Conservation (phyloP, 2,329 filamentous ascomycete species). For the Magnaporthiopsis rhizophila region DNA sequence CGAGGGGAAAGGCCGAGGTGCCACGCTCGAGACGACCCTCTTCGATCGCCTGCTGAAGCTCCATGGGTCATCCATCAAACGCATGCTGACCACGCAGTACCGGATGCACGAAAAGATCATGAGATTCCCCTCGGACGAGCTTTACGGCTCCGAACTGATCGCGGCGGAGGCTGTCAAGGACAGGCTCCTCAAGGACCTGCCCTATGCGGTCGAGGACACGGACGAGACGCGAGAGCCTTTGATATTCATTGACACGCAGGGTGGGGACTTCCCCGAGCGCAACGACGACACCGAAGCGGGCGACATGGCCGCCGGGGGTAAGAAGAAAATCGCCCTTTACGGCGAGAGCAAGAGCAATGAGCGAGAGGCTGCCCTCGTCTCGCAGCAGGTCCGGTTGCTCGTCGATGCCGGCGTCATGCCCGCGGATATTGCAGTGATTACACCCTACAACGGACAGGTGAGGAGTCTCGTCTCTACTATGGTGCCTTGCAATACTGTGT, state of each 20-base stretch:
- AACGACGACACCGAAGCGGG: conserved; percentile 48
- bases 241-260: conserved; percentile 94
- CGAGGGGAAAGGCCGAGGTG: conserved; percentile 26
- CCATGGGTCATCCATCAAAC: conserved; percentile 77
- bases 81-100: conserved; percentile 95
- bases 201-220: conserved; percentile 63
- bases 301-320: conserved; percentile 14
- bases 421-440: conserved; percentile 86
- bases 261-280: conserved; percentile 81
- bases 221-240: conserved; percentile 85
- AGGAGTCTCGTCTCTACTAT: conserved; percentile 12
- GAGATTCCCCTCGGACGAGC: conserved; percentile 81
- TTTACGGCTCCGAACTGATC: conserved; percentile 76
- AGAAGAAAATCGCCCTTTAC: conserved; percentile 35
- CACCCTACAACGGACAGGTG: conserved; percentile 92
- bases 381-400: conserved; percentile 65
- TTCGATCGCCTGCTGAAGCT: conserved; percentile 82
- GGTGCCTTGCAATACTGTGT: not conserved
- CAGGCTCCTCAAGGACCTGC: conserved; percentile 67
- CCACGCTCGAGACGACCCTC: conserved; percentile 76
- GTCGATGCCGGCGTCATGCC: conserved; percentile 72
- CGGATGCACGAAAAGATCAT: conserved; percentile 97
- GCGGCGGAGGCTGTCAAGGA: conserved; percentile 72
- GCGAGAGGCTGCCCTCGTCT: conserved; percentile 77
- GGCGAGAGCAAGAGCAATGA: conserved; percentile 80